Evolutionary conservation across 805 yeast species (phyloP).

Genomic region (Tetrapisispora namnaoensis): DNA sequence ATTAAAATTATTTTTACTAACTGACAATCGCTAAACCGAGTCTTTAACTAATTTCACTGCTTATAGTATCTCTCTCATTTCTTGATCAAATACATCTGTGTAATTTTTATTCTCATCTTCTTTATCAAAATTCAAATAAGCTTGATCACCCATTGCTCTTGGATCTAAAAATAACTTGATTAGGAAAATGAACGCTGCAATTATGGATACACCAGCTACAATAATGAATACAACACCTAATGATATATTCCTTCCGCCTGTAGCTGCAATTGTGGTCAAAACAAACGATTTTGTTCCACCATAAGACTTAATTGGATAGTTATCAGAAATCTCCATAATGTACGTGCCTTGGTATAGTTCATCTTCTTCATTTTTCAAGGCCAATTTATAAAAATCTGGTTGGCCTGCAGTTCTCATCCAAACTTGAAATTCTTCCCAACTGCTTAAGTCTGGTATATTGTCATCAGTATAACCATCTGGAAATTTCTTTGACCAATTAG

Average conservation of each 20-base stretch:
- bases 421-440: slow-evolving; percentile 65
- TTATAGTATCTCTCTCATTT: slow-evolving; percentile 15
- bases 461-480: slow-evolving; percentile 67
- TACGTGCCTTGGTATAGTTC: slow-evolving; percentile 59
- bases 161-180: slow-evolving; percentile 77
- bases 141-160: slow-evolving; percentile 75
- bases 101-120: slow-evolving; percentile 2
- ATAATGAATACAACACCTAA: slow-evolving; percentile 78
- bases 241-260: slow-evolving; percentile 83
- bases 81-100: slow-evolving; percentile 2
- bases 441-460: slow-evolving; percentile 58
- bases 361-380: slow-evolving; percentile 56
- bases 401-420: slow-evolving; percentile 94
- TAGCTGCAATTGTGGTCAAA: slow-evolving; percentile 66
- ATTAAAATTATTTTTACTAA: too few species aligned
- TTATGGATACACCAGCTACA: slow-evolving; percentile 67
- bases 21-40: neutral
- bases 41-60: neutral
- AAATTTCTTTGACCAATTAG: slow-evolving; percentile 62
- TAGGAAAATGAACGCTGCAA: slow-evolving; percentile 67
- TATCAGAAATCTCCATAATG: slow-evolving; percentile 52
- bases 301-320: slow-evolving; percentile 72
- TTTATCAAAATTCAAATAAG: slow-evolving; percentile 41
- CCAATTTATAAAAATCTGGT: slow-evolving; percentile 79
- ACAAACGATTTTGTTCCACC: slow-evolving; percentile 87